Conservation (phyloP, 441 rosid species). For the Breynia disticha region DNA sequence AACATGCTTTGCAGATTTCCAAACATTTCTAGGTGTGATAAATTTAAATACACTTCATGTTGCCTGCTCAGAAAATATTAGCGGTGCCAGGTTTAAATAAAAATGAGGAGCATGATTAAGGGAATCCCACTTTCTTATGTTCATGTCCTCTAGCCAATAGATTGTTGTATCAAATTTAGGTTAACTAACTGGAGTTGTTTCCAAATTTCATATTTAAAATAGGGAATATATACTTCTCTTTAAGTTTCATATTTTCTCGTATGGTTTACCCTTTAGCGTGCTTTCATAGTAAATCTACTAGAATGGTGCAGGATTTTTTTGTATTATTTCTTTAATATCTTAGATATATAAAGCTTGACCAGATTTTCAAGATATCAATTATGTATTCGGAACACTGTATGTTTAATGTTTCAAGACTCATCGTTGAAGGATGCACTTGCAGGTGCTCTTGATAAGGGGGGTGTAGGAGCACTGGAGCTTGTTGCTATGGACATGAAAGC, state of each 20-base stretch:
- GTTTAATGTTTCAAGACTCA: background rate
- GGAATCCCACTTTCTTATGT: background rate
- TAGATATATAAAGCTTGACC: too few species aligned
- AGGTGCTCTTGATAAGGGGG: slow-evolving; percentile 98
- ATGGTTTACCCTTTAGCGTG: too few species aligned
- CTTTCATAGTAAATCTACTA: background rate
- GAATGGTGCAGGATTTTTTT: background rate
- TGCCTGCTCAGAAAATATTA: background rate
- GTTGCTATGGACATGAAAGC: slow-evolving; percentile 99
- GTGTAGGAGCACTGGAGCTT: slow-evolving; percentile 97
- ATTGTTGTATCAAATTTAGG: too few species aligned
- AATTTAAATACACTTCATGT: slow-evolving; percentile 1
- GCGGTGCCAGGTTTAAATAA: background rate
- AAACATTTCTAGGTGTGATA: slow-evolving; percentile 61
- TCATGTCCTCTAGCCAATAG: background rate
- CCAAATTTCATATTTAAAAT: background rate
- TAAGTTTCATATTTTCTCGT: background rate
- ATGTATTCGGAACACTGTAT: too few species aligned
- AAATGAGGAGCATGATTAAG: background rate
- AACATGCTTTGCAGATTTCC: slow-evolving; percentile 78
- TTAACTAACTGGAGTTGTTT: background rate
- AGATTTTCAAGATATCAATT: too few species aligned
- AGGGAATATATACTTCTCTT: slow-evolving; percentile 1
- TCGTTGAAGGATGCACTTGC: slow-evolving; percentile 21
- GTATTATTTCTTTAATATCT: too few species aligned